Percentiles rank a stretch among this genome's conserved stretches.
phyloP scores from a whole-genome alignment of 2,329 filamentous ascomycete genomes.

The Grosmannia huntii region DNA sequence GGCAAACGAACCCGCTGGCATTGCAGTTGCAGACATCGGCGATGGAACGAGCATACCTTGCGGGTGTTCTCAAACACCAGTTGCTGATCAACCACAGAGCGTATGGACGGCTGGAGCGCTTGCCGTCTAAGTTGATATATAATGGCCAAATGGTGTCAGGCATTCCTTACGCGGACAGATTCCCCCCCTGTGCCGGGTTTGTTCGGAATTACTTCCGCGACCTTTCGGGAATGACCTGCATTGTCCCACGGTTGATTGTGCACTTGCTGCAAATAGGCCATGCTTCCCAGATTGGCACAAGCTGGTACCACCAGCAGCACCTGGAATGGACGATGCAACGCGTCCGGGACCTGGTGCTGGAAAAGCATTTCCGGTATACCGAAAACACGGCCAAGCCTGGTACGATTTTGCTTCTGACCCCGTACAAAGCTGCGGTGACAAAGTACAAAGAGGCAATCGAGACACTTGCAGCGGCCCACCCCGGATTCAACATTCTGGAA shows the following conservation, averaged over 20 bases:
- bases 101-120: conserved; percentile 20
- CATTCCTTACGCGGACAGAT: conserved; percentile 7
- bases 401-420: conserved; percentile 29
- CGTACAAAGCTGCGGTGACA: conserved; percentile 25
- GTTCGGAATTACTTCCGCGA: conserved; percentile 12
- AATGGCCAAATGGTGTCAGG: conserved; percentile 23
- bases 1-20: conserved; percentile 8
- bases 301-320: conserved; percentile 28
- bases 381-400: conserved; percentile 16
- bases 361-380: conserved; percentile 20
- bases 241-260: conserved; percentile 25
- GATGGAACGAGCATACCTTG: conserved; percentile 16
- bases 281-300: conserved; percentile 17
- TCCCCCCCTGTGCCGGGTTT: conserved; percentile 9
- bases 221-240: conserved; percentile 8
- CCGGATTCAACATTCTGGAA: conserved; percentile 4
- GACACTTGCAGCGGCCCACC: conserved; percentile 16
- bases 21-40: conserved; percentile 14
- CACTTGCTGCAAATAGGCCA: conserved; percentile 8
- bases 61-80: conserved; percentile 12
- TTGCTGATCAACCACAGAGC: conserved; percentile 19
- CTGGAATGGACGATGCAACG: conserved; percentile 23
- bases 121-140: conserved; percentile 31
- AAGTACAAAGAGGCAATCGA: conserved; percentile 21
- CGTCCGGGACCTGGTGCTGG: conserved; percentile 19